Conservation (phyloP, 75 land plant genomes). For the Gnetum montanum region DNA sequence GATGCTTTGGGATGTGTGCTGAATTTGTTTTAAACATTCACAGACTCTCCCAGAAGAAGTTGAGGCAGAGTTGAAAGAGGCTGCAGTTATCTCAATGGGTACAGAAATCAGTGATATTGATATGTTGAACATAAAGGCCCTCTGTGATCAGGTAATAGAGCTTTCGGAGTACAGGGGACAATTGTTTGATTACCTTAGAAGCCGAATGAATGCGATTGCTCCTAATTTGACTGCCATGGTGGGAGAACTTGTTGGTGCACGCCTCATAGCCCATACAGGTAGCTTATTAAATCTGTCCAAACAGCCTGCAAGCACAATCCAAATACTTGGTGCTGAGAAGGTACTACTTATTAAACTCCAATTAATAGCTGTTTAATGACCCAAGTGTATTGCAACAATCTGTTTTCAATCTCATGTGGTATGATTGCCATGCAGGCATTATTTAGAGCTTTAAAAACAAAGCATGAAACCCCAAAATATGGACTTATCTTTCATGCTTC, state of each 20-base stretch:
- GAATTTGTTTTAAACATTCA: not conserved
- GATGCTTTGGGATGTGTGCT: not conserved
- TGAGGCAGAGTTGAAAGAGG: constrained; percentile 80
- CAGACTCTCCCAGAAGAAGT: constrained; percentile 81
- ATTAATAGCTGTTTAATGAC: not conserved
- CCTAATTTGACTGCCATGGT: constrained; percentile 92
- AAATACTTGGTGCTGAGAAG: constrained; percentile 98
- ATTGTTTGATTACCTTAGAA: constrained; percentile 80
- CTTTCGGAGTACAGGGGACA: constrained; percentile 88
- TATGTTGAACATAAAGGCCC: constrained; percentile 67
- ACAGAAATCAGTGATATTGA: constrained; percentile 92
- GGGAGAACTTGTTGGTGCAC: constrained; percentile 97
- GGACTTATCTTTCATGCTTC: constrained; percentile 98
- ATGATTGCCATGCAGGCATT: constrained; percentile 41
- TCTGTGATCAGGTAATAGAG: constrained; percentile 86
- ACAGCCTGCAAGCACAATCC: constrained; percentile 95
- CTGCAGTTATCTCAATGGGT: constrained; percentile 88
- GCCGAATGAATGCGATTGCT: constrained; percentile 95
- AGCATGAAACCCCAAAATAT: constrained; percentile 94
- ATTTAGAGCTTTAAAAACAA: constrained; percentile 94
- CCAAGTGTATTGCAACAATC: not conserved
- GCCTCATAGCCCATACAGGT: constrained; percentile 97
- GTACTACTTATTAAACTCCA: constrained; percentile 10
- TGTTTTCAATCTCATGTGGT: not conserved
- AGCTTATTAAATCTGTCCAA: constrained; percentile 92